Base-by-base conservation (phyloP, 345 rosid species). In the Raphanus raphanistrum region DNA sequence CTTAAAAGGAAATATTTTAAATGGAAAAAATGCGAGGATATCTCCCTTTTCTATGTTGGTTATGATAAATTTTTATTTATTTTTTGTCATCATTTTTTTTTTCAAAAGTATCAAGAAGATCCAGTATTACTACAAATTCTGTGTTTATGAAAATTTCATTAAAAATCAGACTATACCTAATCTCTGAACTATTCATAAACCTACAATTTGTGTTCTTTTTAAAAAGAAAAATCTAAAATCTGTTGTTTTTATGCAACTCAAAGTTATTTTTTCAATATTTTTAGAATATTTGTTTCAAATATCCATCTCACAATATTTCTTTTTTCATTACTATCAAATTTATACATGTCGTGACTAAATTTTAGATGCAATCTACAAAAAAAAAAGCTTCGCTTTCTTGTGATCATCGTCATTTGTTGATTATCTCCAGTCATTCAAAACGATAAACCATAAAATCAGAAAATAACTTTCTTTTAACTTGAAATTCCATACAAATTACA, bases 371-470 rank as follows among this genome's bases (percentile, higher is more conserved):
- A 58, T 65, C 43, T 71, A 67, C 62, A 63, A 2, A 4, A 32
- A 21, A 21, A 21, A 21, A 21, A 21, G 21, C 21, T 21, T 21
- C 21, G 21, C 21, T 21, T 21, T 21, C 33, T 58, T 66, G 81
- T 72, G 77, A 78, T 66, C 63, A 72, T 72, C 68, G 38, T 59
- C 33, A 1, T 21, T 21, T 45, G 31, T 38, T 66, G 43, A 28
- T 66, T 78, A 78, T 78, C 63, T 32, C 16, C 63, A 72, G 54
- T 11, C 73, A 31, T 13, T 71, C 65, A 36, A 54, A 63, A 52
- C 41, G 8, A 16, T 41, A 41, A 71, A 64, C 4, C 25, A 36
- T 70, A 48, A 43, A 12, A 12, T 0, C 31, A 38, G 33, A 54
- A 29, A 16, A 1, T 8, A 38, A 63, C 31, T 27, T 63, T 10